phyloP scores from a whole-genome alignment of 179 eudicot genomes.

The Beta lomatogona region DNA sequence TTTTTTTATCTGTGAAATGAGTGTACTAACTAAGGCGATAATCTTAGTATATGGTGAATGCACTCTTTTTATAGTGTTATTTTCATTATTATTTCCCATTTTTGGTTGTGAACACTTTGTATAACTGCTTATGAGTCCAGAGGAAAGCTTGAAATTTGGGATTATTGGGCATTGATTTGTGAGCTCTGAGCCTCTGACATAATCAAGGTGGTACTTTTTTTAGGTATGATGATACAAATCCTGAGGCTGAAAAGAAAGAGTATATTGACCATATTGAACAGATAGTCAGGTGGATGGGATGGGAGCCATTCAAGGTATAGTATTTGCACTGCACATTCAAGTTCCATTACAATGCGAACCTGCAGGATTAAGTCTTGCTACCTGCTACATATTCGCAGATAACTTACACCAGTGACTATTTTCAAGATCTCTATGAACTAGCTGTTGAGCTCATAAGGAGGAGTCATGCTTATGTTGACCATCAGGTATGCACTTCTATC shows the following conservation, averaged over 20 bases:
- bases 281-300: constrained; percentile 95
- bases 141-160: neutral
- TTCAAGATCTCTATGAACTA: constrained; percentile 83
- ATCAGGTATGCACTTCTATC: constrained; percentile 59
- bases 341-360: neutral
- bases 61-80: neutral
- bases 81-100: neutral
- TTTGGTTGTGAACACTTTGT: neutral
- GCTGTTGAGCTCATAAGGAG: constrained; percentile 84
- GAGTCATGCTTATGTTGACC: constrained; percentile 95
- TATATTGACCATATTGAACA: constrained; percentile 94
- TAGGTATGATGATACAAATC: constrained; percentile 97
- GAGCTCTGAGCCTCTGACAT: constrained; percentile 15
- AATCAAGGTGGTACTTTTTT: neutral
- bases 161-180: neutral
- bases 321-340: neutral
- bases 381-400: constrained; percentile 45
- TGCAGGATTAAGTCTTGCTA: neutral
- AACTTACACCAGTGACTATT: constrained; percentile 91
- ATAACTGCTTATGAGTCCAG: neutral
- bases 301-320: constrained; percentile 88
- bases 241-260: constrained; percentile 94
- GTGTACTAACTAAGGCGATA: no score
- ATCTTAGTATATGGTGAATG: neutral
- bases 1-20: no score